Conservation (phyloP, 78 protist genomes). For the Dictyostelium firmibasis region DNA sequence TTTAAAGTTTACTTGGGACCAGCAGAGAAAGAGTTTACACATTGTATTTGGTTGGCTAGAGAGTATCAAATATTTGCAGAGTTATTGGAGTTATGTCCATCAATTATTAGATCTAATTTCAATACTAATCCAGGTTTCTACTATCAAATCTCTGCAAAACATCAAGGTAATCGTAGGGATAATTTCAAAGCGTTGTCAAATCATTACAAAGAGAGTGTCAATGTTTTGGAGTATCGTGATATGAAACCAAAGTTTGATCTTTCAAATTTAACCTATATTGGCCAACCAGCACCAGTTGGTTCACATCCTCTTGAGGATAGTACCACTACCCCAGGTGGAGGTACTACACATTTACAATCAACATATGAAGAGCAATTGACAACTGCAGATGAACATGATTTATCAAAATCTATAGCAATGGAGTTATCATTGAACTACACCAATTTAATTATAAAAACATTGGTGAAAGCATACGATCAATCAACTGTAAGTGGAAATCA, state of each 20-base stretch:
- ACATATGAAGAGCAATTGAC: not conserved
- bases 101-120: not conserved
- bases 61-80: constrained; percentile 81
- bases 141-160: constrained; percentile 62
- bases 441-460: not conserved
- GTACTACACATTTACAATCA: not conserved
- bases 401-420: constrained; percentile 10
- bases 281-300: constrained; percentile 69
- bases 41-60: constrained; percentile 59
- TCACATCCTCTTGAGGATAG: constrained; percentile 39
- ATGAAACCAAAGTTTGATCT: constrained; percentile 22
- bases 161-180: constrained; percentile 12
- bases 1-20: constrained; percentile 57
- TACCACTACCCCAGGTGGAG: no score
- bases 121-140: constrained; percentile 46
- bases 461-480: constrained; percentile 23
- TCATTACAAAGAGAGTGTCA: not conserved
- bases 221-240: constrained; percentile 17
- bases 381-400: constrained; percentile 20
- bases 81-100: constrained; percentile 48
- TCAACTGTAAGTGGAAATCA: not conserved
- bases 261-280: constrained; percentile 9
- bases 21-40: constrained; percentile 41
- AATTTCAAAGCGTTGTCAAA: constrained; percentile 19
- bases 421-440: constrained; percentile 48